A percentile compares a stretch with the other conserved stretches of the same genome.
phyloP scores from a whole-genome alignment of 768 basidiomycete genomes.

The Lactarius akahatsu region DNA sequence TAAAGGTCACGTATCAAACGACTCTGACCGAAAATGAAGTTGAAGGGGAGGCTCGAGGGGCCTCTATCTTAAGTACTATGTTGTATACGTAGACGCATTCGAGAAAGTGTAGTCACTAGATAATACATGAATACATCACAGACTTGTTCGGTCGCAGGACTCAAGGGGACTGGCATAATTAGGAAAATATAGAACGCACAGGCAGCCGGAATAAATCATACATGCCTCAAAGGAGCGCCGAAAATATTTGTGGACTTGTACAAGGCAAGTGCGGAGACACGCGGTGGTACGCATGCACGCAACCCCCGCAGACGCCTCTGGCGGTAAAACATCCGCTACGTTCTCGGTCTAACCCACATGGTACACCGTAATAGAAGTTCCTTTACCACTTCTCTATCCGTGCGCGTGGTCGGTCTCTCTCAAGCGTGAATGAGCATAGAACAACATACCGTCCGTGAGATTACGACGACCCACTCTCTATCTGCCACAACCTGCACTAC shows the following conservation, averaged over 20 bases:
- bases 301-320: background rate
- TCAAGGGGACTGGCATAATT: background rate
- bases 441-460: constrained; percentile 10
- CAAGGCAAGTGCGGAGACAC: background rate
- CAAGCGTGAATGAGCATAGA: background rate
- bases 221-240: background rate
- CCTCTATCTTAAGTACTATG: too few relatives aligned
- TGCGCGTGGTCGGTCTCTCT: background rate
- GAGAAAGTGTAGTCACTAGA: background rate
- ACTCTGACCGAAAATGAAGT: too few relatives aligned
- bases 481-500: constrained; percentile 8
- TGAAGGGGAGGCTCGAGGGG: too few relatives aligned
- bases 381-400: constrained; percentile 2
- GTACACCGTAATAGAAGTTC: background rate
- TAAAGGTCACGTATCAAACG: too few relatives aligned
- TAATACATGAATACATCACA: background rate
- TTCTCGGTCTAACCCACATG: constrained; percentile 12
- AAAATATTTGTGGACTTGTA: background rate
- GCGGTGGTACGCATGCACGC: background rate
- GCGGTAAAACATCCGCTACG: background rate
- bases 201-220: background rate
- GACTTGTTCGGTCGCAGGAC: background rate
- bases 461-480: constrained; percentile 21
- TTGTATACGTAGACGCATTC: too few relatives aligned
- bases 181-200: background rate